phyloP scores from a whole-genome alignment of 2,329 filamentous ascomycete species.

The Pyrenochaeta sp. region DNA sequence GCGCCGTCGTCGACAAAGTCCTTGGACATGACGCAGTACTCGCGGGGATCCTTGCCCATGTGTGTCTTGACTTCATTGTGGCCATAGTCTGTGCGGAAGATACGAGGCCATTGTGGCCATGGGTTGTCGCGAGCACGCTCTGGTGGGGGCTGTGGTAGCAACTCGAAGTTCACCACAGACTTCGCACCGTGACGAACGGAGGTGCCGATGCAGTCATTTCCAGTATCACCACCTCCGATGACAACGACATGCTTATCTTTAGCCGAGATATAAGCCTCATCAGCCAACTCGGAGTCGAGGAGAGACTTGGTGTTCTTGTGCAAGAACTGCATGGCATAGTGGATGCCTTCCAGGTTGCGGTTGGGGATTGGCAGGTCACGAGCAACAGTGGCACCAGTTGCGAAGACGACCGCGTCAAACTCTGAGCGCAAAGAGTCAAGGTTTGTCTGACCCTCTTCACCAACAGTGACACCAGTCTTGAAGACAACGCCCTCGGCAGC shows the following conservation, averaged over 20 bases:
- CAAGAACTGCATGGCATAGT: conserved; percentile 97
- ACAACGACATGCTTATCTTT: conserved; percentile 96
- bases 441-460: conserved; percentile 73
- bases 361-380: conserved; percentile 91
- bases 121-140: conserved; percentile 94
- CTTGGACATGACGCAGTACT: conserved; percentile 98
- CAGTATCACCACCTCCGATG: conserved; percentile 96
- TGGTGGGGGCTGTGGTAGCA: conserved; percentile 88
- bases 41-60: conserved; percentile 93
- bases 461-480: conserved; percentile 78
- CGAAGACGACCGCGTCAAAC: conserved; percentile 86
- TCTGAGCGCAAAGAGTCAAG: conserved; percentile 75
- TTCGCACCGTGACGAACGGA: conserved; percentile 95
- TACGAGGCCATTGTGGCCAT: conserved; percentile 97
- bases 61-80: conserved; percentile 96
- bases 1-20: conserved; percentile 90
- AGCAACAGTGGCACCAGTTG: conserved; percentile 90
- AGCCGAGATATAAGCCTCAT: conserved; percentile 88
- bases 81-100: conserved; percentile 98
- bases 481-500: conserved; percentile 85
- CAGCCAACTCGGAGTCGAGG: conserved; percentile 85
- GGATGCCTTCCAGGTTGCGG: conserved; percentile 86
- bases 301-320: conserved; percentile 98
- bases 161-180: conserved; percentile 95
- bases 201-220: conserved; percentile 97